Evolutionary conservation across 768 basidiomycete species (phyloP), one percentile per base, ranked within the genome.

Genomic region (Boletus rufocinnamomeus): DNA sequence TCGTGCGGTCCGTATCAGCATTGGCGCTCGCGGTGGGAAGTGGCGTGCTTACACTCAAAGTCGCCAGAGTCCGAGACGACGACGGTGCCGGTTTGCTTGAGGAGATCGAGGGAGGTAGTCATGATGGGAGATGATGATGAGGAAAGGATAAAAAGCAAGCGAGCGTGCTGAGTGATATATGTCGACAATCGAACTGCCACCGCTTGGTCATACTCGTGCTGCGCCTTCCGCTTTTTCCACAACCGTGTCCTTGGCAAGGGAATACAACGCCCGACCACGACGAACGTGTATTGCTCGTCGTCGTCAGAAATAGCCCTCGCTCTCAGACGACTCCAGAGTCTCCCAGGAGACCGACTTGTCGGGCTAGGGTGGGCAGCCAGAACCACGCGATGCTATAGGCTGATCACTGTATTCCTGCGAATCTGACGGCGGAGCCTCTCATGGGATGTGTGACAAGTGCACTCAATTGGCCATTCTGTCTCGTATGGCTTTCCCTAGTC

Each of bases 61-160:
- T 97, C 95, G 55, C 95, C 96, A 58, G 94, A 95, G 82, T 99
- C 96, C 49, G 93, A 95, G 71, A 96, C 94, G 77, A 98, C 95
- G 74, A 91, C 85, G 71, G 96, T 98, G 69, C 95, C 96, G 68
- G 91, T 90, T 66, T 88, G 83, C 73, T 96, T 96, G 73, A 96
- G 90, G 60, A 74, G 77, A 69, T 92, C 91, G 66, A 93, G 87
- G 48, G 91, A 89, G 69, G 81, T 91, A 61, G 88, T 80, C 90
- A 91, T 91, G 77, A 66, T 82, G 76, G 75, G 76, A 40, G 66
- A 52, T n/a, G 60, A 2, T 45, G 65, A 50, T 34, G 43, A 41
- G 45, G 21, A 34, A 34, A 23, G 34, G 23, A 32, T n/a, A 28
- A 17, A 50, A 47, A 53, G 28, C 13, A 50, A 38, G 40, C 3